These are phyloP conservation scores for Trichoderma koningii DNA, from an alignment of 2,329 filamentous ascomycete species.

Conservation along the genomic window DNA sequence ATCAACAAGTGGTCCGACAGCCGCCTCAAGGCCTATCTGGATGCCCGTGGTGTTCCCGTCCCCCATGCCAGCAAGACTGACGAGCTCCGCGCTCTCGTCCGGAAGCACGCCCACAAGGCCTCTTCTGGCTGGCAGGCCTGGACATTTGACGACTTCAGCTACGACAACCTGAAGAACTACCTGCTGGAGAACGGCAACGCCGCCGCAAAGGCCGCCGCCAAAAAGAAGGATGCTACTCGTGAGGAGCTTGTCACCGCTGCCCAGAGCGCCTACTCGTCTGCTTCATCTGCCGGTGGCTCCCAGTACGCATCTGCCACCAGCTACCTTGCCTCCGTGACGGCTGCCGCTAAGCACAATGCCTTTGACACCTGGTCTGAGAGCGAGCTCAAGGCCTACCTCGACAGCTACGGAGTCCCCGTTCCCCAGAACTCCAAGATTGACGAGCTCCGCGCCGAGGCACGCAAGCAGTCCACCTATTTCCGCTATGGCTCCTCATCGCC, in stretches of 20 bases:
- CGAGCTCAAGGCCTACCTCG: conserved; percentile 77
- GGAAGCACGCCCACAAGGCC: conserved; percentile 71
- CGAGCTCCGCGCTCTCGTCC: conserved; percentile 73
- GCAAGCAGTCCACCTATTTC: conserved; percentile 75
- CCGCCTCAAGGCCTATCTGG: conserved; percentile 75
- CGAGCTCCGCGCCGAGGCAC: conserved; percentile 69
- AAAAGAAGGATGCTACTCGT: conserved; percentile 66
- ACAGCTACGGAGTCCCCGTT: conserved; percentile 70
- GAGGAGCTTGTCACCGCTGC: conserved; percentile 72
- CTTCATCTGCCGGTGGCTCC: conserved; percentile 58
- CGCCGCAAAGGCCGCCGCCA: conserved; percentile 59
- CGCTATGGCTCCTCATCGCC: conserved; percentile 72
- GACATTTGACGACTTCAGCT: conserved; percentile 77
- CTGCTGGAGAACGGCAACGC: conserved; percentile 55
- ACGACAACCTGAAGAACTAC: conserved; percentile 67
- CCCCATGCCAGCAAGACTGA: conserved; percentile 71
- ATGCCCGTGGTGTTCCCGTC: conserved; percentile 73
- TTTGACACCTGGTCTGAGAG: conserved; percentile 75
- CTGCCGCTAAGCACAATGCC: conserved; percentile 62
- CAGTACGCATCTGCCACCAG: conserved; percentile 69
- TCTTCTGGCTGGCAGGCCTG: conserved; percentile 68
- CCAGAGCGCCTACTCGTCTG: conserved; percentile 60
- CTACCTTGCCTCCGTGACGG: conserved; percentile 67
- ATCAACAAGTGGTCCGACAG: conserved; percentile 70
- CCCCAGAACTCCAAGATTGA: conserved; percentile 70